A percentile compares a stretch with the other conserved stretches of the same genome.
These are phyloP conservation scores for Lactarius tabidus DNA, from an alignment of 768 basidiomycete species.

Conservation along the genomic window DNA sequence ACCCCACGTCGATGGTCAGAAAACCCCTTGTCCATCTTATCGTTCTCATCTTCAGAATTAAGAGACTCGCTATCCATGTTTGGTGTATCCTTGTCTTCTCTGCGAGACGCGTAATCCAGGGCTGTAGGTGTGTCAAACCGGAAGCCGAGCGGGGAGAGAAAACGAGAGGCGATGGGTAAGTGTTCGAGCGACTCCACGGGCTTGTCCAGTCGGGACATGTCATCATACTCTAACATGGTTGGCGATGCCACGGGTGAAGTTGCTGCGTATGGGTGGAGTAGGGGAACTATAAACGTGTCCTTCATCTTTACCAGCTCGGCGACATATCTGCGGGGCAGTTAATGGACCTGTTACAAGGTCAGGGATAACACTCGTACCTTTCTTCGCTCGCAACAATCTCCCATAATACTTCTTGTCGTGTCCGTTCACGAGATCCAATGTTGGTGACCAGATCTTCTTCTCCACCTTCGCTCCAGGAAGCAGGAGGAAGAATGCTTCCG, in stretches of 20 bases:
- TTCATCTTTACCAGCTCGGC: constrained; percentile 87
- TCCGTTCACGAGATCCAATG: constrained; percentile 89
- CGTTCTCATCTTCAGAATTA: constrained; percentile 63
- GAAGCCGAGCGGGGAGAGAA: constrained; percentile 65
- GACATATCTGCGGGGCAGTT: constrained; percentile 65
- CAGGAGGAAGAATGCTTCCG: constrained; percentile 64
- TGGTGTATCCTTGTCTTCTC: constrained; percentile 47
- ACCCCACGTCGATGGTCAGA: constrained; percentile 34
- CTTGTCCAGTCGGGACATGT: constrained; percentile 59
- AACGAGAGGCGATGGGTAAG: constrained; percentile 86
- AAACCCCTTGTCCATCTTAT: constrained; percentile 47
- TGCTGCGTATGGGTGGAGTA: constrained; percentile 83
- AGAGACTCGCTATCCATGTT: constrained; percentile 73
- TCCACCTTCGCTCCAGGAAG: constrained; percentile 91
- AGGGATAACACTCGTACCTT: constrained; percentile 49
- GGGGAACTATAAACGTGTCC: constrained; percentile 86
- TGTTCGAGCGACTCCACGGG: constrained; percentile 66
- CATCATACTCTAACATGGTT: constrained; percentile 63
- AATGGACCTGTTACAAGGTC: constrained; percentile 1
- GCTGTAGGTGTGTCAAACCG: constrained; percentile 43
- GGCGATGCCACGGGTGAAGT: constrained; percentile 53
- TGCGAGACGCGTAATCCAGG: constrained; percentile 33
- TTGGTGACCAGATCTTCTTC: constrained; percentile 93
- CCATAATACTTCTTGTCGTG: constrained; percentile 93
- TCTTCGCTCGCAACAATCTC: constrained; percentile 97